Percentiles rank a stretch among this genome's conserved stretches.
Conservation (phyloP, 345 rosid genomes). For the Heritiera fomes region DNA sequence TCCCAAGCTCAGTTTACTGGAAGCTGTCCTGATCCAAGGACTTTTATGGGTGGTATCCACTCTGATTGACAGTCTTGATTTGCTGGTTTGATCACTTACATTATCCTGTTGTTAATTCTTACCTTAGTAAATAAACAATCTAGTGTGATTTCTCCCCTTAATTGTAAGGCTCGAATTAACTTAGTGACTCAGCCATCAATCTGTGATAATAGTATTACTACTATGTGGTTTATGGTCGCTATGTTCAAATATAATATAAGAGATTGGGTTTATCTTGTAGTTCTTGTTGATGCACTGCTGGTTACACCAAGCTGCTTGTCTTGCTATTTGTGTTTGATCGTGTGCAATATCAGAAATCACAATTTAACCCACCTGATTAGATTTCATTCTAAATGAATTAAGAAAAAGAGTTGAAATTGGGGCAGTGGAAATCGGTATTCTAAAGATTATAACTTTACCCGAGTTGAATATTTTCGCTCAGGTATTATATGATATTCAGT, state of each 20-base stretch:
- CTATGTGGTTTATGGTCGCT: background rate
- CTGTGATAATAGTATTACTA: background rate
- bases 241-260: background rate
- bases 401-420: background rate
- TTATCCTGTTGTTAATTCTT: conserved; percentile 5
- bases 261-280: background rate
- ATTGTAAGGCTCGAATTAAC: background rate
- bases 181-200: background rate
- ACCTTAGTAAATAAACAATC: background rate
- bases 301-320: background rate
- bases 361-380: too few species aligned
- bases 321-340: background rate
- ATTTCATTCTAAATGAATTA: too few species aligned
- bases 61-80: conserved; percentile 43
- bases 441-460: background rate
- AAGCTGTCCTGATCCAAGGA: conserved; percentile 86
- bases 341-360: too few species aligned
- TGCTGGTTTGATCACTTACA: conserved; percentile 15
- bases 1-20: conserved; percentile 92
- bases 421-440: background rate
- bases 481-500: too few species aligned
- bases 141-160: conserved; percentile 8
- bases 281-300: background rate
- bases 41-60: conserved; percentile 87
- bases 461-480: background rate